These are phyloP conservation scores for Pythium monospermum DNA, from an alignment of 352 stramenopile genomes.

Conservation along the genomic window DNA sequence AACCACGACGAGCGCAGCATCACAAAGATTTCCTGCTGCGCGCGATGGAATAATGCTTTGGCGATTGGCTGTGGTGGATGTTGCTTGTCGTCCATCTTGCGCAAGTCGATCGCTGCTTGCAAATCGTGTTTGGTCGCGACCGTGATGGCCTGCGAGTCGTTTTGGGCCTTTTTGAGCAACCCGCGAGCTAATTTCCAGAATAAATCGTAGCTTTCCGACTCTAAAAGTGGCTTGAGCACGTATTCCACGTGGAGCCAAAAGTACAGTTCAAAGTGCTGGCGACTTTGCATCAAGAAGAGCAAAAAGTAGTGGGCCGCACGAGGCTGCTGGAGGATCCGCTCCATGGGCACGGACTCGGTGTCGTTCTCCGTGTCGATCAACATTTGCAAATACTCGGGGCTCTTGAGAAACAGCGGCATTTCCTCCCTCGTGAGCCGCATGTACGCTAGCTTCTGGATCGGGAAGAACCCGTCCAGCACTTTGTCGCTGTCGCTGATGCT, in stretches of 20 bases:
- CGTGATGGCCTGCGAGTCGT: conserved; percentile 76
- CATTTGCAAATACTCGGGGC: conserved; percentile 81
- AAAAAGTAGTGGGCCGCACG: conserved; percentile 82
- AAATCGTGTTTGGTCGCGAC: conserved; percentile 71
- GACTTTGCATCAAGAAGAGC: conserved; percentile 83
- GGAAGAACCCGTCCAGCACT: conserved; percentile 72
- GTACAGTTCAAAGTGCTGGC: conserved; percentile 85
- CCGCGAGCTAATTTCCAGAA: conserved; percentile 70
- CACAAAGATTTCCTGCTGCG: conserved; percentile 78
- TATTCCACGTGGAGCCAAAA: conserved; percentile 88
- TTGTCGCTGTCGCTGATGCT: conserved; percentile 47
- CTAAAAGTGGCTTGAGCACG: conserved; percentile 67
- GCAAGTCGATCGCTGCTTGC: conserved; percentile 36
- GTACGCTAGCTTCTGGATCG: conserved; percentile 82
- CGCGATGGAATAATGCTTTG: conserved; percentile 48
- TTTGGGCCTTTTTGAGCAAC: conserved; percentile 66
- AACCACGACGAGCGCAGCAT: conserved; percentile 81
- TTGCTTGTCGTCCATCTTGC: conserved; percentile 38
- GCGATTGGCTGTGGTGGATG: conserved; percentile 35
- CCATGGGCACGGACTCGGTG: conserved; percentile 71
- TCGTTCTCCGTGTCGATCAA: conserved; percentile 77
- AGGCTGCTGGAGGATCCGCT: conserved; percentile 68
- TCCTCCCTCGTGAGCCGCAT: conserved; percentile 78
- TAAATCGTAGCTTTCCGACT: conserved; percentile 34
- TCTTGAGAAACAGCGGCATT: conserved; percentile 82